Evolutionary conservation across 176 grass and related monocot species (phyloP).

Genomic region (Oryza meridionalis): DNA sequence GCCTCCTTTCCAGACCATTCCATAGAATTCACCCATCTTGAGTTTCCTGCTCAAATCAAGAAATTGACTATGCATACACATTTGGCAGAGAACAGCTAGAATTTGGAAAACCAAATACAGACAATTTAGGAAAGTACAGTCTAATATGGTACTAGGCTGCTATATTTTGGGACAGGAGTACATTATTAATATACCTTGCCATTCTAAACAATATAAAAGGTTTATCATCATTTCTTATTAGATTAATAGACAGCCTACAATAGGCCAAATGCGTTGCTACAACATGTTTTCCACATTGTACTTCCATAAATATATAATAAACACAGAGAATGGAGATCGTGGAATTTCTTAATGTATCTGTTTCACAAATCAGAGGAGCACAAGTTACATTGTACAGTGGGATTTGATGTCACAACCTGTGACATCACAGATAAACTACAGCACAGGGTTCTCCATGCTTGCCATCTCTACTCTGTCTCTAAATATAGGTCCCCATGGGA

Average conservation of each 20-base stretch:
- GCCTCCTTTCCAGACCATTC: constrained; percentile 82
- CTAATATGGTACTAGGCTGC: too few relatives aligned
- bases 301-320: constrained; percentile 21
- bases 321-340: background rate
- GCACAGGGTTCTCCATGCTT: background rate
- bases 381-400: background rate
- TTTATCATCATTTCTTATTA: background rate
- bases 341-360: constrained; percentile 10
- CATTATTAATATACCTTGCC: background rate
- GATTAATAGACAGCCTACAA: background rate
- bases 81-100: background rate
- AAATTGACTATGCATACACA: background rate
- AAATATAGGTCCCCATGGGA: background rate
- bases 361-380: constrained; percentile 5
- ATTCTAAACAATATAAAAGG: background rate
- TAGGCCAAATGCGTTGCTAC: background rate
- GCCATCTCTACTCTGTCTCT: background rate
- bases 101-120: background rate
- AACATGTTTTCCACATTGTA: background rate
- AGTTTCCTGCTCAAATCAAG: constrained; percentile 63
- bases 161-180: too few relatives aligned
- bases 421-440: constrained; percentile 2
- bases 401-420: background rate
- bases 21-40: constrained; percentile 96
- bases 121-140: background rate